Evolutionary conservation across 495 filamentous ascomycete genomes (phyloP).

Genomic region (Xylaria acuta): DNA sequence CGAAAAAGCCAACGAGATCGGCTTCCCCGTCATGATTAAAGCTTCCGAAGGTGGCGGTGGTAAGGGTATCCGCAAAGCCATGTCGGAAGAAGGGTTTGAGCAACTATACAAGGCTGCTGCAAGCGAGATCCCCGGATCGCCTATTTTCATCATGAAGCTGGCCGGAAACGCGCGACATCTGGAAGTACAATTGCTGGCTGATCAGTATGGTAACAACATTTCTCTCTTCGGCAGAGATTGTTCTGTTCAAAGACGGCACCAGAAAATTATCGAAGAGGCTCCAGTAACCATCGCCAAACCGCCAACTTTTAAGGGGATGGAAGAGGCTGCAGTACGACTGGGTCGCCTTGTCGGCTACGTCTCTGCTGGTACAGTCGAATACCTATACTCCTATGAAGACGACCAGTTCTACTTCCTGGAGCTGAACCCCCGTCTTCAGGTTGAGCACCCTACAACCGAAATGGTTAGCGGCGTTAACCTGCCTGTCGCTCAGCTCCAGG

Average conservation of each 20-base stretch:
- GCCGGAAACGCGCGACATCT: slow-evolving; percentile 95
- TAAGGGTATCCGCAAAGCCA: slow-evolving; percentile 98
- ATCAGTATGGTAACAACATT: slow-evolving; percentile 99
- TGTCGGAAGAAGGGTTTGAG: slow-evolving; percentile 82
- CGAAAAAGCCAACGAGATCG: slow-evolving; percentile 83
- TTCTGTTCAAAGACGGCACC: slow-evolving; percentile 96
- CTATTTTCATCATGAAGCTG: slow-evolving; percentile 99
- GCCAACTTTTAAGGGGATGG: slow-evolving; percentile 91
- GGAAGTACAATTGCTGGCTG: slow-evolving; percentile 95
- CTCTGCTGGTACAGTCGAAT: slow-evolving; percentile 98
- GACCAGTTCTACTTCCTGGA: slow-evolving; percentile 99
- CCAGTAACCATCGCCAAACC: slow-evolving; percentile 94
- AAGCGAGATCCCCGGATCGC: slow-evolving; percentile 97
- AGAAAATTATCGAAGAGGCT: slow-evolving; percentile 99
- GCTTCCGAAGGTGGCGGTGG: slow-evolving; percentile 99
- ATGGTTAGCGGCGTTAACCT: slow-evolving; percentile 99
- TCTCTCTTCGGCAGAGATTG: slow-evolving; percentile 98
- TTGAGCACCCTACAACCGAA: slow-evolving; percentile 98
- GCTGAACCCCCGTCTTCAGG: slow-evolving; percentile 96
- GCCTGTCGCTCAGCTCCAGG: slow-evolving; percentile 95
- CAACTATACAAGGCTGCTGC: slow-evolving; percentile 91
- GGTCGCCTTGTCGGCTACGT: slow-evolving; percentile 96
- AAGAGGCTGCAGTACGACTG: slow-evolving; percentile 92
- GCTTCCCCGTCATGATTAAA: slow-evolving; percentile 99
- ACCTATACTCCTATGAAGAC: slow-evolving; percentile 97